Evolutionary conservation across 169 alveolate genomes (phyloP).

Genomic region (Eimeria acervulina): DNA sequence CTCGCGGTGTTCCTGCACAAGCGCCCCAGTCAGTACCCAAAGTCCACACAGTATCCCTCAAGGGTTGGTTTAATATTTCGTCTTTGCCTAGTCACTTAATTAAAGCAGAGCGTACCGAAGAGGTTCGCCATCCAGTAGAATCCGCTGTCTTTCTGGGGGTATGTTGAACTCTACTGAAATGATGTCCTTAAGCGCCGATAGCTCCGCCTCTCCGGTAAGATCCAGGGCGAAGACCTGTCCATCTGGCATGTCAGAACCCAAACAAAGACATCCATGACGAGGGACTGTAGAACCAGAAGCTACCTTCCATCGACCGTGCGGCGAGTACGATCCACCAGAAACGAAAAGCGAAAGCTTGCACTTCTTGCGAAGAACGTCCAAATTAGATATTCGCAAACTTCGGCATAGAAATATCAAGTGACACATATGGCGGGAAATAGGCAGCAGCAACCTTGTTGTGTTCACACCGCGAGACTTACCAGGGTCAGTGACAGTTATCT

Average conservation of each 20-base stretch:
- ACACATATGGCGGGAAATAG: background rate
- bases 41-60: background rate
- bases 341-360: background rate
- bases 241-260: conserved; percentile 23
- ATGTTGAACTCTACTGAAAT: conserved; percentile 67
- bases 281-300: background rate
- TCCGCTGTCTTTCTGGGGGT: conserved; percentile 62
- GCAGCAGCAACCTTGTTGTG: background rate
- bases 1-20: conserved; percentile 53
- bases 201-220: conserved; percentile 70
- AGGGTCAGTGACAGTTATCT: conserved; percentile 75
- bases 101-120: conserved; percentile 33
- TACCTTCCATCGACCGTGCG: background rate
- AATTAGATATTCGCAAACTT: background rate
- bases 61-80: background rate
- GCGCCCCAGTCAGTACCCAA: background rate
- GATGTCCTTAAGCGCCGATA: conserved; percentile 42
- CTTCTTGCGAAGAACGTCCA: background rate
- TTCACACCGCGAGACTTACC: conserved; percentile 46
- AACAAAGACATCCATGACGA: background rate
- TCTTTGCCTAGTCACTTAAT: background rate
- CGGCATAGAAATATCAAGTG: background rate
- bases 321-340: background rate
- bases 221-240: conserved; percentile 68
- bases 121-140: conserved; percentile 60